Base-by-base conservation (phyloP, 202 grass and related monocot species). In the Musa balbisiana region DNA sequence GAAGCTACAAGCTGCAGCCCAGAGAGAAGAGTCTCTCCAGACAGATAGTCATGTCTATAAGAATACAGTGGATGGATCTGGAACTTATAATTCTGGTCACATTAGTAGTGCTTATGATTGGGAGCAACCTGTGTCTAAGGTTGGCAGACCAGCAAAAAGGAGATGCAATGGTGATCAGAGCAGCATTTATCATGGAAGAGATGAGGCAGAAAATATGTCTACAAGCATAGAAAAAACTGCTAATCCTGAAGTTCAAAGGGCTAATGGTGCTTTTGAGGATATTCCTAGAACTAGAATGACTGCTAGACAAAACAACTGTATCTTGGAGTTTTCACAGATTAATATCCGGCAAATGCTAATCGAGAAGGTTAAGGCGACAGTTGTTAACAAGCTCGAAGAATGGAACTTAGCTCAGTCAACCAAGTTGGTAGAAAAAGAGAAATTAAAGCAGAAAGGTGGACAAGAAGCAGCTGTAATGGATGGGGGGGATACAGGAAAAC, bases 251-350 rank as follows among this genome's bases (percentile, higher is more conserved):
- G 50, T 80, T 21, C 80, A 85, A 78, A 79, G 83, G 62, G 83
- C 63, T 54, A 89, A 86, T 85, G 82, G 85, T 69, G 59, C 72
- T 80, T 82, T 76, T 65, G 85, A 19, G 55, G 86, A 89, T 60
- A 84, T 86, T 51, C 62, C 76, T 51, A 89, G 87, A 71, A 79
- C 91, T 73, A 87, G 86, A 69, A 78, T 90, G 73, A 85, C 83
- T 80, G 69, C 78, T 73, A 93, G 82, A 80, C 90, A 81, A 76
- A 80, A 82, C 52, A 97, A 93, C 81, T 84, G 80, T 75, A 79
- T 88, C 80, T 80, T 85, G 80, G 93, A 92, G 73, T 85, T 89
- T 73, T 87, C 87, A 60, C 94, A 93, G 82, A 71, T 84, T 84
- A 88, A 93, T 69, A 83, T 88, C 53, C 86, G 94, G 21, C 58